Evolutionary conservation across 805 yeast genomes (phyloP).

Genomic region (Saccharomyces mikatae): DNA sequence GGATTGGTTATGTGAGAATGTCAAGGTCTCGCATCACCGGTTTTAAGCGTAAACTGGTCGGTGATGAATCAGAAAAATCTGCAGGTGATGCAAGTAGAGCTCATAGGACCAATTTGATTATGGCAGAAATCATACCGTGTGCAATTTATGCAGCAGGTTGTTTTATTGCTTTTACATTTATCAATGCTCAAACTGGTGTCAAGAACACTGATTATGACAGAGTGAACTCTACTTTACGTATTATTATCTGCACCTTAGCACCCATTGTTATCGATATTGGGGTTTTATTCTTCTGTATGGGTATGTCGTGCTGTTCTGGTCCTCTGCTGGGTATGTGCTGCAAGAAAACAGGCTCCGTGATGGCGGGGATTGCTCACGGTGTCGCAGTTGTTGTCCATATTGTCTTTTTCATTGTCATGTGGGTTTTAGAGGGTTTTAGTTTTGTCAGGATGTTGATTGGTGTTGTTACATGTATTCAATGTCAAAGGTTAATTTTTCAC

Average conservation of each 20-base stretch:
- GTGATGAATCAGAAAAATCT: slow-evolving; percentile 69
- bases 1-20: slow-evolving; percentile 78
- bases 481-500: slow-evolving; percentile 83
- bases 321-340: slow-evolving; percentile 90
- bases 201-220: slow-evolving; percentile 34
- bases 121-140: slow-evolving; percentile 67
- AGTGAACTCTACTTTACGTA: slow-evolving; percentile 65
- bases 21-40: slow-evolving; percentile 81
- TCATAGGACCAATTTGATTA: slow-evolving; percentile 62
- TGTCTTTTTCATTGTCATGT: slow-evolving; percentile 84
- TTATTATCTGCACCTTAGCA: slow-evolving; percentile 73
- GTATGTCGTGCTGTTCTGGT: slow-evolving; percentile 91
- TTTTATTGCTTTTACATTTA: slow-evolving; percentile 69
- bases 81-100: slow-evolving; percentile 81
- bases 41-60: slow-evolving; percentile 64
- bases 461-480: slow-evolving; percentile 68
- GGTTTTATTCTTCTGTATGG: slow-evolving; percentile 63
- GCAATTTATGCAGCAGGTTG: slow-evolving; percentile 68
- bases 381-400: slow-evolving; percentile 81
- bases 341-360: slow-evolving; percentile 92
- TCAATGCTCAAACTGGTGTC: slow-evolving; percentile 83
- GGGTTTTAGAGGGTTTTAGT: slow-evolving; percentile 91
- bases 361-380: slow-evolving; percentile 95
- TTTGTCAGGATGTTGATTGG: slow-evolving; percentile 85
- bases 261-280: slow-evolving; percentile 90